Percentiles rank a stretch among this genome's conserved stretches.
Conservation (phyloP, 106 monocot genomes). For the Amphibolis antarctica region DNA sequence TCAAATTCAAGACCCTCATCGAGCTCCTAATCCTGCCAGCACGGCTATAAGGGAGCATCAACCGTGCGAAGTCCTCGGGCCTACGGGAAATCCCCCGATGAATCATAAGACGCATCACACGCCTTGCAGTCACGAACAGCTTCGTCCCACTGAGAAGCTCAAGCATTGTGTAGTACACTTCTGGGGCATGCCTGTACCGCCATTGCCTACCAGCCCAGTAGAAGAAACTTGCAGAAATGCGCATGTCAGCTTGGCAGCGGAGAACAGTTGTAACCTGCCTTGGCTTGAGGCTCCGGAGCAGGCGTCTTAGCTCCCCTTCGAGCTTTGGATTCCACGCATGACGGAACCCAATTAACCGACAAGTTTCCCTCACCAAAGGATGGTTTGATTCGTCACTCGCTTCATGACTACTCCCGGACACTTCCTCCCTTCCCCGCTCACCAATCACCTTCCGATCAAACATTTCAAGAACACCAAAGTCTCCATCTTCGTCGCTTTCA, state of each 20-base stretch:
- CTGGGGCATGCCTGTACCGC: slow-evolving; percentile 71
- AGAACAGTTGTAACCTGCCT: slow-evolving; percentile 53
- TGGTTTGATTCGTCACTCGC: slow-evolving; percentile 29
- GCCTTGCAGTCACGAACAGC: slow-evolving; percentile 42
- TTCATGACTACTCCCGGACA: slow-evolving; percentile 18
- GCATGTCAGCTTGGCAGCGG: slow-evolving; percentile 41
- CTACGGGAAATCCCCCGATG: slow-evolving; percentile 39
- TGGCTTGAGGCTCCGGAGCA: slow-evolving; percentile 44
- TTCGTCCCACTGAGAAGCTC: slow-evolving; percentile 63
- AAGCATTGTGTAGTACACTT: slow-evolving; percentile 61
- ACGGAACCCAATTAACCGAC: slow-evolving; percentile 49
- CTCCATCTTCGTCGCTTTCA: neutral
- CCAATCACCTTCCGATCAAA: neutral
- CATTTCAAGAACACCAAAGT: slow-evolving; percentile 4
- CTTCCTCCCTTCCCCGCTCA: neutral
- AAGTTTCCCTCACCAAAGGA: slow-evolving; percentile 61
- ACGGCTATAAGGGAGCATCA: slow-evolving; percentile 80
- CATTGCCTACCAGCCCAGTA: slow-evolving; percentile 89
- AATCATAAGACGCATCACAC: slow-evolving; percentile 72
- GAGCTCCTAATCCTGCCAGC: slow-evolving; percentile 69
- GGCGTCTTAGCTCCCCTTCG: slow-evolving; percentile 46
- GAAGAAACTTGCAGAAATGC: slow-evolving; percentile 63
- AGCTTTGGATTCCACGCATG: slow-evolving; percentile 55
- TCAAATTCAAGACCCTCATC: slow-evolving; percentile 82
- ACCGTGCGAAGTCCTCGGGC: slow-evolving; percentile 34